Base-by-base conservation (phyloP, 2,329 filamentous ascomycete species). In the Macrophomina phaseolina region DNA sequence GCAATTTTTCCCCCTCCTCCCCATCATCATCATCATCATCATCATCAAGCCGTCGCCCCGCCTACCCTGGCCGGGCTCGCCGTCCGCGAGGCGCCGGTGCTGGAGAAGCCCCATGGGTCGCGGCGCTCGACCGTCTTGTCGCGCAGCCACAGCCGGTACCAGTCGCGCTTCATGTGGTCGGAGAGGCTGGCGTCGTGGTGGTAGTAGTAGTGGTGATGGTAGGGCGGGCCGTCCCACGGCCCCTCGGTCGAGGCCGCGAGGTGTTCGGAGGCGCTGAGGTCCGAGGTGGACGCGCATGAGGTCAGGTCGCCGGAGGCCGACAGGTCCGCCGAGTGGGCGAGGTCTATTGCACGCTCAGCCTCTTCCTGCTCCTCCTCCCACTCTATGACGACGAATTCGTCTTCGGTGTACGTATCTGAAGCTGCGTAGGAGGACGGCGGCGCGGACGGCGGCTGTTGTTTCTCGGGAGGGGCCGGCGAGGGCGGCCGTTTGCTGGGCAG, bases 361-460 rank as follows among this genome's bases (percentile, higher is more conserved):
- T 60, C 55, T 45, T 45, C 38, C 18, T 60, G 38, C 55, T 45
- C 38, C 32, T 60, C 55, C 55, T 45, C 38, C 55, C 55, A 60
- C 38, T 60, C 55, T 18, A 60, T 46, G 38, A 60, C 38, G 55
- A 60, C 55, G 55, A 46, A 60, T n/a, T 60, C 55, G 55, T 60
- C 40, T 34, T 60, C 55, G 55, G 55, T 46, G 55, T 60, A 60
- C 55, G 55, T 60, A 60, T 60, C 55, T 60, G 55, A 60, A 60
- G 55, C 55, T n/a, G 55, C 38, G 55, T 45, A 45, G 1, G 48
- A 32, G 5, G 48, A 45, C 28, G 7, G 23, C 11, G 23, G 28
- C 28, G 23, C 23, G 23, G 7, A 16, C 49, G 49, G 34, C 53
- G 8, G 36, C 7, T 56, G 14, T 5, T 42, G 36, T 36, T 58